Evolutionary conservation across 2,329 filamentous ascomycete genomes (phyloP).

Genomic region (Eutypa lata): DNA sequence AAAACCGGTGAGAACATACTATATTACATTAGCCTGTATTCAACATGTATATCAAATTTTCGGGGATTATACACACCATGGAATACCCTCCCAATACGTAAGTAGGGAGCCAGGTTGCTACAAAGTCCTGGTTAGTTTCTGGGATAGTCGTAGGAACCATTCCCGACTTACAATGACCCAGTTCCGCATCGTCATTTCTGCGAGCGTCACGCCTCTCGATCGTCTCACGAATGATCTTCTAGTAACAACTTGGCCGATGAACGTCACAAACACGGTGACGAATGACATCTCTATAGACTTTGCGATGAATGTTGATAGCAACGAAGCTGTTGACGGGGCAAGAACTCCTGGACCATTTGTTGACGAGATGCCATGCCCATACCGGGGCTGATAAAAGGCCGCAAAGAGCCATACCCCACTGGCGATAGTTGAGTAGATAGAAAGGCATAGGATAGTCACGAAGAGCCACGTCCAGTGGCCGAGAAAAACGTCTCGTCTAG

Average conservation of each 20-base stretch:
- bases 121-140: constrained; percentile 1
- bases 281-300: constrained; percentile 78
- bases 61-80: constrained; percentile 27
- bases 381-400: constrained; percentile 60
- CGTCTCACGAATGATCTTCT: constrained; percentile 60
- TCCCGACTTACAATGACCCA: constrained; percentile 57
- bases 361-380: constrained; percentile 53
- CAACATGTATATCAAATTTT: background rate
- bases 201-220: constrained; percentile 65
- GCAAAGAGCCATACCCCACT: constrained; percentile 65
- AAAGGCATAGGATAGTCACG: constrained; percentile 43
- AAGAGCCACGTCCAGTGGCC: constrained; percentile 45
- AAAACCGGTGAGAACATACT: background rate
- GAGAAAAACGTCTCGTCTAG: constrained; percentile 25
- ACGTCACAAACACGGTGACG: constrained; percentile 72
- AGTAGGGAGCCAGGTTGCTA: constrained; percentile 68
- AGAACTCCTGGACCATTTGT: constrained; percentile 46
- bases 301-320: constrained; percentile 66
- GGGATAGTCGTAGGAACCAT: background rate
- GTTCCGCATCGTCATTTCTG: constrained; percentile 73
- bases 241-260: constrained; percentile 72
- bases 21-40: background rate
- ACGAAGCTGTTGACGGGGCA: constrained; percentile 60
- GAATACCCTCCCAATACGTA: constrained; percentile 63
- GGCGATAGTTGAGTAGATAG: constrained; percentile 61